Conservation (phyloP, 345 rosid genomes). For the Chamaenerion angustifolium region DNA sequence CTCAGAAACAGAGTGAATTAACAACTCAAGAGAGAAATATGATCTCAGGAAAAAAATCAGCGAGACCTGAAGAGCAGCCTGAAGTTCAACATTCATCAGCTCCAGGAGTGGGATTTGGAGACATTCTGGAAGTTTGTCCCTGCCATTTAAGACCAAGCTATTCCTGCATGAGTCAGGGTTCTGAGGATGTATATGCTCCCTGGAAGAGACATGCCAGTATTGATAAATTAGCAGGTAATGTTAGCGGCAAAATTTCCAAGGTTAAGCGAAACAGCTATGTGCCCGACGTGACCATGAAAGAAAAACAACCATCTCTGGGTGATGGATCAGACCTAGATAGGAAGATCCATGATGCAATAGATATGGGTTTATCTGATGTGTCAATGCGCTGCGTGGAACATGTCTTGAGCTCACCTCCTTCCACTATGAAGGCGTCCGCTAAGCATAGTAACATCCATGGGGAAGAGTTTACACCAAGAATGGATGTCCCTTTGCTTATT, state of each 20-base stretch:
- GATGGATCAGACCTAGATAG: constrained; percentile 11
- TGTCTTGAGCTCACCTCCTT: constrained; percentile 23
- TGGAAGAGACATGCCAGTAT: constrained; percentile 10
- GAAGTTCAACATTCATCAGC: constrained; percentile 3
- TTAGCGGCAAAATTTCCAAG: constrained; percentile 13
- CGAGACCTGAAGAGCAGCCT: constrained; percentile 4
- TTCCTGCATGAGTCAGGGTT: not conserved
- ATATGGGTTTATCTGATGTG: constrained; percentile 21
- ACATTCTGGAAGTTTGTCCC: constrained; percentile 10
- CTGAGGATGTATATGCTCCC: constrained; percentile 7
- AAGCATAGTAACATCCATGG: constrained; percentile 11
- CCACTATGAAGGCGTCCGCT: constrained; percentile 17
- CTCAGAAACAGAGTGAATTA: constrained; percentile 14
- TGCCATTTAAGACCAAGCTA: constrained; percentile 6
- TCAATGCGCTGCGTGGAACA: constrained; percentile 22
- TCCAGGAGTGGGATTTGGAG: constrained; percentile 12
- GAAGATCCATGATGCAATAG: constrained; percentile 19
- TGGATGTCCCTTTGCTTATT: constrained; percentile 23
- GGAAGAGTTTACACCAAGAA: constrained; percentile 16
- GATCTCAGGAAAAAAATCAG: too few species aligned
- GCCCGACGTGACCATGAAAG: constrained; percentile 15
- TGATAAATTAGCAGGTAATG: constrained; percentile 13
- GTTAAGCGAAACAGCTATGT: constrained; percentile 15
- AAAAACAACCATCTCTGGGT: constrained; percentile 1
- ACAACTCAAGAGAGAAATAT: too few species aligned